Evolutionary conservation across 2,329 filamentous ascomycete species (phyloP), one percentile per base, ranked within the genome.

Genomic region (Stagonosporopsis chrysanthemi): DNA sequence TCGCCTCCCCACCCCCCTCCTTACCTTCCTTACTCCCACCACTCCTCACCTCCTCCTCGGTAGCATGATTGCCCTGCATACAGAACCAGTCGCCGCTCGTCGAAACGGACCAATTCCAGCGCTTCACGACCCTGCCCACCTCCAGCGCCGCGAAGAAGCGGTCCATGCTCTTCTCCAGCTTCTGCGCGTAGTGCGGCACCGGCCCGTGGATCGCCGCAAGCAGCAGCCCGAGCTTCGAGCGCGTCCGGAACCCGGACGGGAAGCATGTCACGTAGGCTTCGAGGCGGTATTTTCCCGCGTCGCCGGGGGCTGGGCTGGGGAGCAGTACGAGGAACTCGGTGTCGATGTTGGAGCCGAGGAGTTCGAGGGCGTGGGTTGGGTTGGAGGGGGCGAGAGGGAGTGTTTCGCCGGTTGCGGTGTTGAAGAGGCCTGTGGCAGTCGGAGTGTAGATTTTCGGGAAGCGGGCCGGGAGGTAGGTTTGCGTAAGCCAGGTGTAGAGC

Each of bases 121-220:
- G 74, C 67, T 81, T 81, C 1, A 88, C 84, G 12, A 83, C 78
- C 60, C 78, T 81, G 0, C 85, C 86, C 0, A 80, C 76, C 11
- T 83, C 80, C 0, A 88, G 45, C 12, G 72, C 70, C 1, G 81
- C 79, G 67, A 88, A 88, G 73, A 85, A 88, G 1, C 83, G 76
- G 66, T 89, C 86, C 86, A 88, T 88, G 47, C 79, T 82, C 46
- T 76, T 80, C 64, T 84, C 83, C 0, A 89, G 64, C 65, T 86
- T 88, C 42, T 78, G 71, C 29, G 68, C 74, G 66, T 88, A 88
- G 6, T 81, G 79, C 0, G 86, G 86, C 0, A 88, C 85, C 0
- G 86, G 86, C 0, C 44, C 70, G 66, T 89, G 86, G 62, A 89
- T 88, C 26, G 80, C 78, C 0, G 80, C 75, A 0, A 88, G 76